Conservation (phyloP, 192 early-diverging fungal genomes). For the Phycomyces blakesleeanus region DNA sequence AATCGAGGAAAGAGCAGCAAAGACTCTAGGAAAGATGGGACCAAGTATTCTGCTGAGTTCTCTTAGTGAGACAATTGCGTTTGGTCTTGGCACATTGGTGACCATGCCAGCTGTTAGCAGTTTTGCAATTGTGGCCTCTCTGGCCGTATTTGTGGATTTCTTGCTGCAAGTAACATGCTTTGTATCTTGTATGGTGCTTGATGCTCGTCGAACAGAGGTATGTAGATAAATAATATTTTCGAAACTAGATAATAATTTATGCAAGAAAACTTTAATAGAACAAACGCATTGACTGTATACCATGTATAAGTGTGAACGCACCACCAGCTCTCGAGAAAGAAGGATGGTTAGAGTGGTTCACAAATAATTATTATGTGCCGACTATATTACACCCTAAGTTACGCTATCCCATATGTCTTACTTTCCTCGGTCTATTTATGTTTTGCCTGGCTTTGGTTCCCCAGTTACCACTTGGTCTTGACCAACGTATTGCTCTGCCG, state of each 20-base stretch:
- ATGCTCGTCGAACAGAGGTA: slow-evolving; percentile 53
- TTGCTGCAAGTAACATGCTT: slow-evolving; percentile 62
- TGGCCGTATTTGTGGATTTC: slow-evolving; percentile 62
- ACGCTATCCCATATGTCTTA: slow-evolving; percentile 37
- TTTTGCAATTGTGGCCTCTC: slow-evolving; percentile 63
- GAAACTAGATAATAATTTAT: too few species aligned
- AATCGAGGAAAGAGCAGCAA: slow-evolving; percentile 56
- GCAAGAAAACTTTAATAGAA: slow-evolving; percentile 21
- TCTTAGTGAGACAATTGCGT: slow-evolving; percentile 59
- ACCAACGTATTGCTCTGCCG: slow-evolving; percentile 60
- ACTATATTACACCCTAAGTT: slow-evolving; percentile 43
- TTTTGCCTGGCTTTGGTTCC: slow-evolving; percentile 42
- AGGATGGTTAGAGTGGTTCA: slow-evolving; percentile 42
- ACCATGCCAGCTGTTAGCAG: slow-evolving; percentile 68
- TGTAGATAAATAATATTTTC: not conserved
- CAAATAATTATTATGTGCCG: slow-evolving; percentile 52
- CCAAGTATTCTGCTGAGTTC: slow-evolving; percentile 60
- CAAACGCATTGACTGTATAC: slow-evolving; percentile 50
- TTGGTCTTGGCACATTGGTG: slow-evolving; percentile 57
- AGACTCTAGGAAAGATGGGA: slow-evolving; percentile 56
- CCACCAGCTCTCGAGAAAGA: slow-evolving; percentile 44
- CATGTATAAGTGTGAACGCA: slow-evolving; percentile 47
- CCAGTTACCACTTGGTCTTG: slow-evolving; percentile 52
- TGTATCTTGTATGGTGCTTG: slow-evolving; percentile 53
- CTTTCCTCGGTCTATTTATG: slow-evolving; percentile 52